These are phyloP conservation scores for Lactarius sanguifluus DNA, from an alignment of 768 basidiomycete species.

Conservation along the genomic window DNA sequence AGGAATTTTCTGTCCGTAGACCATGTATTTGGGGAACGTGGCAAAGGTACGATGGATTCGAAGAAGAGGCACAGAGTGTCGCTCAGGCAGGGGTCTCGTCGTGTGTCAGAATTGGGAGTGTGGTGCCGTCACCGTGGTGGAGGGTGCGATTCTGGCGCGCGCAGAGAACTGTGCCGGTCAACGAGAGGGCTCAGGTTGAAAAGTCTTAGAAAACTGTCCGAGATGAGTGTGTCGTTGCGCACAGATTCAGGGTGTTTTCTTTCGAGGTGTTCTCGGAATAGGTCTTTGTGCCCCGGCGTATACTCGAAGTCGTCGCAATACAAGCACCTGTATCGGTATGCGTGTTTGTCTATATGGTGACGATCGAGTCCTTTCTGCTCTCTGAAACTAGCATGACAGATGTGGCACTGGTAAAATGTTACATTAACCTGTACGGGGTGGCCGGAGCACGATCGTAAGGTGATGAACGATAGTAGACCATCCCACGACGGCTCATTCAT, in stretches of 20 bases:
- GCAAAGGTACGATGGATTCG: not conserved
- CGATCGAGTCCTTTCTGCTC: not conserved
- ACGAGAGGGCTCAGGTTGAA: not conserved
- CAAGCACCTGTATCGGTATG: not conserved
- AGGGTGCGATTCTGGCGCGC: not conserved
- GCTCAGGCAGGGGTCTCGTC: not conserved
- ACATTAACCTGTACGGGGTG: not conserved
- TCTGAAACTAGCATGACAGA: not conserved
- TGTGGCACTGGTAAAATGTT: not conserved
- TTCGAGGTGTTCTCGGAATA: not conserved
- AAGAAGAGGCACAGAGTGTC: not conserved
- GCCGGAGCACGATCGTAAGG: not conserved
- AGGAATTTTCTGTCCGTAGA: no score
- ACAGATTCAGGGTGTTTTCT: not conserved
- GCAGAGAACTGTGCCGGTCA: not conserved
- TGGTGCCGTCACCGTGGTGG: not conserved
- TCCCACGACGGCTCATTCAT: not conserved
- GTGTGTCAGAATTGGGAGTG: not conserved
- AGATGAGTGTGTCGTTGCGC: not conserved
- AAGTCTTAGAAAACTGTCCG: no score
- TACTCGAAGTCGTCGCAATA: not conserved
- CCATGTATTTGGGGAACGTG: no score
- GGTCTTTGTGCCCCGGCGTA: not conserved
- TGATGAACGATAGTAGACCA: not conserved
- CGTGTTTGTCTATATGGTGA: not conserved